Percentiles rank a stretch among this genome's conserved stretches.
Conservation (phyloP, 768 basidiomycete genomes). For the Mycena leptocephala region DNA sequence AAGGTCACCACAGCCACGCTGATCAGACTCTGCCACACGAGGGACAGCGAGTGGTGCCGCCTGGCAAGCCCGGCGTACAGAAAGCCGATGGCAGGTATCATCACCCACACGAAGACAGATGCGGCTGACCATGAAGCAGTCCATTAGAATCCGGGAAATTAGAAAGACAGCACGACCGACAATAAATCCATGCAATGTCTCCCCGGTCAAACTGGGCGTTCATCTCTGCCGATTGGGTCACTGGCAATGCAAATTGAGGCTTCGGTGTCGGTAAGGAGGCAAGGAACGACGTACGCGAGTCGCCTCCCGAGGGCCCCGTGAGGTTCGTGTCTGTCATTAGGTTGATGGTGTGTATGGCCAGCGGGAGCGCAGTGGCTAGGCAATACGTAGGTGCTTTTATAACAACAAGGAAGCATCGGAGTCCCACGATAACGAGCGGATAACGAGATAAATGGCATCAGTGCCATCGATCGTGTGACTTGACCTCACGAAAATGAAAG, state of each 20-base stretch:
- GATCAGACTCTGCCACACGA: conserved; percentile 24
- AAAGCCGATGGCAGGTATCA: conserved; percentile 74
- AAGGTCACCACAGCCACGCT: conserved; percentile 18
- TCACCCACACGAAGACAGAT: conserved; percentile 75
- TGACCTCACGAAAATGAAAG: not conserved
- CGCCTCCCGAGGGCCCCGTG: conserved; percentile 13
- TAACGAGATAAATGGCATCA: not conserved
- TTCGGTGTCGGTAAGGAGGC: not conserved
- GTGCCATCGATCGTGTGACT: conserved; percentile 9
- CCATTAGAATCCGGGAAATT: not conserved
- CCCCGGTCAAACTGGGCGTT: conserved; percentile 49
- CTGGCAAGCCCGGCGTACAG: conserved; percentile 75
- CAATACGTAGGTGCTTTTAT: not conserved
- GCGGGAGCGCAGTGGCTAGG: conserved; percentile 38
- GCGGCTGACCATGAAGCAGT: conserved; percentile 53
- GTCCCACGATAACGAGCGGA: conserved; percentile 34
- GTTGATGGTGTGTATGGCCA: conserved; percentile 63
- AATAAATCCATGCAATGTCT: conserved; percentile 72
- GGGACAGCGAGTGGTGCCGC: conserved; percentile 13
- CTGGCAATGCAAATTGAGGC: not conserved
- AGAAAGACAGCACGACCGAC: not conserved
- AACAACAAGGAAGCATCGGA: not conserved
- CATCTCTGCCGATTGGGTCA: conserved; percentile 21
- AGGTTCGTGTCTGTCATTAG: conserved; percentile 13
- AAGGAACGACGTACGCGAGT: conserved; percentile 2